These are phyloP conservation scores for Poteriospumella lacustris DNA, from an alignment of 108 stramenopile genomes.

Conservation along the genomic window DNA sequence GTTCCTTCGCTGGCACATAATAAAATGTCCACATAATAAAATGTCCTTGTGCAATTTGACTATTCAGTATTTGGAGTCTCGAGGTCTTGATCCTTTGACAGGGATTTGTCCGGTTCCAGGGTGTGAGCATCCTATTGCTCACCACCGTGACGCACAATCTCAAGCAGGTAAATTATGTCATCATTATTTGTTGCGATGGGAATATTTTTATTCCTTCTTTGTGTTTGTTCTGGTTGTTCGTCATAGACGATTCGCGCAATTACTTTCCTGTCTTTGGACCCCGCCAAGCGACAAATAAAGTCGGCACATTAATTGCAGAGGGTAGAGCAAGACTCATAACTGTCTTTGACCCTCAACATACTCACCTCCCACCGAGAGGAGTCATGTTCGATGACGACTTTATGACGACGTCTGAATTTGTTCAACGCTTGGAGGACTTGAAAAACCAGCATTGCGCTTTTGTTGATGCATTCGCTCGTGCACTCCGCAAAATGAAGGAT, in stretches of 20 bases:
- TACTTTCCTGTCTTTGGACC: not conserved
- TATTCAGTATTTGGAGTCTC: no score
- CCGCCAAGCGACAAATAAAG: not conserved
- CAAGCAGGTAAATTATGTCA: no score
- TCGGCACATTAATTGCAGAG: not conserved
- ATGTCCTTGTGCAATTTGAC: no score
- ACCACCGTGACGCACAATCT: no score
- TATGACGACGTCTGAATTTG: not conserved
- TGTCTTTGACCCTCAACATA: slow-evolving; percentile 3
- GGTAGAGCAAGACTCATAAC: not conserved
- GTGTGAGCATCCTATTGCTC: no score
- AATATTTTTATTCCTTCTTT: not conserved
- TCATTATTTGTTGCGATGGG: no score
- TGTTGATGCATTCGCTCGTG: not conserved
- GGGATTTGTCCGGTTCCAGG: no score
- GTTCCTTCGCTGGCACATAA: no score
- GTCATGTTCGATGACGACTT: not conserved
- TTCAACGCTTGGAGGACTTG: not conserved
- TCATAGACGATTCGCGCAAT: not conserved
- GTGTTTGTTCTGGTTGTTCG: not conserved
- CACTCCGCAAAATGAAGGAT: not conserved
- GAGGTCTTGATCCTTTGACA: no score
- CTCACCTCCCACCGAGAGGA: not conserved
- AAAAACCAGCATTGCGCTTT: not conserved
- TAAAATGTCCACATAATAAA: no score